A percentile compares a stretch with the other conserved stretches of the same genome.
Conservation (phyloP, 2,329 filamentous ascomycete genomes). For the Phoma sp. region DNA sequence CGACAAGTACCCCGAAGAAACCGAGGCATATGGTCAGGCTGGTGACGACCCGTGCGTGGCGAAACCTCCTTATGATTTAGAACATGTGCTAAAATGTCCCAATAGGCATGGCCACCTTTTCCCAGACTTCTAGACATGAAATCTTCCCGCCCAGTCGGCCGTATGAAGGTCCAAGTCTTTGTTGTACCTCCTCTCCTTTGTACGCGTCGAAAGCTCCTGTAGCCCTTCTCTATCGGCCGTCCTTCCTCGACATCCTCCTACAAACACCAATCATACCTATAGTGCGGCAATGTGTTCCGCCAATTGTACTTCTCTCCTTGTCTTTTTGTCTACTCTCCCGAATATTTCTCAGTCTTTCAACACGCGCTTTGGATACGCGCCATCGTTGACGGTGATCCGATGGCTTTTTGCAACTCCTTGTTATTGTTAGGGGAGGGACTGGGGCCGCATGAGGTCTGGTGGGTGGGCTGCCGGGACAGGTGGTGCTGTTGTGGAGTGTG, state of each 20-base stretch:
- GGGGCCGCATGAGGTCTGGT: neutral
- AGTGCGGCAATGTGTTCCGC: constrained; percentile 14
- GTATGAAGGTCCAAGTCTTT: neutral
- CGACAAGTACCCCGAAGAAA: constrained; percentile 97
- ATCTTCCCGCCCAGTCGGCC: neutral
- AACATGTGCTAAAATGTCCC: constrained; percentile 41
- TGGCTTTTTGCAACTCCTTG: neutral
- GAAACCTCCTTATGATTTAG: constrained; percentile 33
- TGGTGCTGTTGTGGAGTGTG: too few relatives aligned
- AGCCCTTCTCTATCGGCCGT: neutral
- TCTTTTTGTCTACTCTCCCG: constrained; percentile 5
- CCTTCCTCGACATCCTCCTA: neutral
- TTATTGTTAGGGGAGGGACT: neutral
- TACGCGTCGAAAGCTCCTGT: neutral
- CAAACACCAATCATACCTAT: neutral
- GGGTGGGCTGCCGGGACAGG: neutral
- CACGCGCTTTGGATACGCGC: constrained; percentile 13
- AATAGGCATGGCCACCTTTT: constrained; percentile 47
- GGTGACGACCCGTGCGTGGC: constrained; percentile 85
- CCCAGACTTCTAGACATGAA: constrained; percentile 39
- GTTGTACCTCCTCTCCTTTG: constrained; percentile 3
- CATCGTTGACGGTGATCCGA: constrained; percentile 12
- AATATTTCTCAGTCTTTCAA: neutral
- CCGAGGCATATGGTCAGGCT: constrained; percentile 82
- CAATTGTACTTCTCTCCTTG: constrained; percentile 23